These are phyloP conservation scores for Trebouxia sp. DNA, from an alignment of 139 green algal species.

Conservation along the genomic window DNA sequence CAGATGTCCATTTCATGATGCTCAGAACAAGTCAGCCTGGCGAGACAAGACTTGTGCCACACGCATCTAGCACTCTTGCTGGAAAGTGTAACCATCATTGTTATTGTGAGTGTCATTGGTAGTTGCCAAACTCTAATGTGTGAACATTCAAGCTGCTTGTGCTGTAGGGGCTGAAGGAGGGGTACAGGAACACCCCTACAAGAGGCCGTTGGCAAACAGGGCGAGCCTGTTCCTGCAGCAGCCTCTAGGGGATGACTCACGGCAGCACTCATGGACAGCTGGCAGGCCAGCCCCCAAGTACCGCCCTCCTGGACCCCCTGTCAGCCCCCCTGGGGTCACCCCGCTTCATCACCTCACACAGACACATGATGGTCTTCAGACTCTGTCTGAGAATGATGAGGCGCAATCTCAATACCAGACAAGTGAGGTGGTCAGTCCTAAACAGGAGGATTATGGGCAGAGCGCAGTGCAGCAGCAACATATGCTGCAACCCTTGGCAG, in stretches of 20 bases:
- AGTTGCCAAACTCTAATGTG: too few species aligned
- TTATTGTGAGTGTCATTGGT: too few species aligned
- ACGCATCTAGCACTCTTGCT: too few species aligned
- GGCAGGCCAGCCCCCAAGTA: conserved; percentile 14
- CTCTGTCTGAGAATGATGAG: neutral
- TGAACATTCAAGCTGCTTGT: too few species aligned
- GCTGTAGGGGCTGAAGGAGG: too few species aligned
- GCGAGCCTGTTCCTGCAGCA: neutral
- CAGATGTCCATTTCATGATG: too few species aligned
- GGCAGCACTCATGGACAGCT: conserved; percentile 15
- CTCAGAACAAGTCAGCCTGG: too few species aligned
- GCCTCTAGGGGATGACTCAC: conserved; percentile 15
- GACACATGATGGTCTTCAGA: neutral
- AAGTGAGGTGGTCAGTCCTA: neutral
- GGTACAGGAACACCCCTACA: too few species aligned
- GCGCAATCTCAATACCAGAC: neutral
- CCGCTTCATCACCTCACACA: too few species aligned
- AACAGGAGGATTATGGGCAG: neutral
- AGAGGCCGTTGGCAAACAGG: neutral
- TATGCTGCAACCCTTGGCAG: neutral
- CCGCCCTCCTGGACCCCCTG: neutral
- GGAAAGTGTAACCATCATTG: too few species aligned
- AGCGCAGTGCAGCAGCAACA: neutral
- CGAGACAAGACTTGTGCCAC: too few species aligned
- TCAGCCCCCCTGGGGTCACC: neutral